Evolutionary conservation across 2,329 filamentous ascomycete species (phyloP), one percentile per base, ranked within the genome.

Genomic region (Aspergillus viridinutans): DNA sequence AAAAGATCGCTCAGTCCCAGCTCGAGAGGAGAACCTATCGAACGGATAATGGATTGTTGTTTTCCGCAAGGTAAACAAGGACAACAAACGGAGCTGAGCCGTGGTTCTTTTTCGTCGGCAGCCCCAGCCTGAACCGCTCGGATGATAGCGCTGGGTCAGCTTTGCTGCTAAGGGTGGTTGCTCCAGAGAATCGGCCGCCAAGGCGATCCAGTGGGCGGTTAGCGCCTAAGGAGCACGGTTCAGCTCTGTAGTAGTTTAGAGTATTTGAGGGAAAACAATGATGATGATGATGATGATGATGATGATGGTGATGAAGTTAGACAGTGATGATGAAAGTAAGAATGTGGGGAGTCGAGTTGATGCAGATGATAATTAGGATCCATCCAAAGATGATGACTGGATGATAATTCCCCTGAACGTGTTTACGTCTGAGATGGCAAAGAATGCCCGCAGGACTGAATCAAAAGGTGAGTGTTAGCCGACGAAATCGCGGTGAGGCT

Each of bases 1-100:
- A 38, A 43, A 21, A 43, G n/a, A 8, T 21, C n/a, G 40, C 20
- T 43, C n/a, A 23, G 21, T 17, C 40, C 20, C 40, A 43, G 9
- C 40, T 9, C 40, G 43, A 47, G 12, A 25, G 43, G 23, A 23
- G 43, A 47, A 23, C 32, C 32, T 38, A 38, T 38, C 32, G 32
- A 38, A 38, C 32, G 14, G 55, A 57, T 57, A 29, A 47, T 29
- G 55, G 49, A 49, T 62, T 60, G 62, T 66, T 68, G 64, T 68
- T 67, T 66, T 64, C 58, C 32, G 59, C 50, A 50, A 40, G 58
- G 65, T 69, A 71, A 71, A 69, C 66, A 70, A 68, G 52, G 55
- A 21, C 42, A 45, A 26, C 43, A 17, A 17, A 49, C 58, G 57
- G 61, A 70, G 65, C 66, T 69, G 69, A 71, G 67, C 66, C 66